These are phyloP conservation scores for Aspergillus pseudotamarii DNA, from an alignment of 2,329 filamentous ascomycete species.

Conservation along the genomic window DNA sequence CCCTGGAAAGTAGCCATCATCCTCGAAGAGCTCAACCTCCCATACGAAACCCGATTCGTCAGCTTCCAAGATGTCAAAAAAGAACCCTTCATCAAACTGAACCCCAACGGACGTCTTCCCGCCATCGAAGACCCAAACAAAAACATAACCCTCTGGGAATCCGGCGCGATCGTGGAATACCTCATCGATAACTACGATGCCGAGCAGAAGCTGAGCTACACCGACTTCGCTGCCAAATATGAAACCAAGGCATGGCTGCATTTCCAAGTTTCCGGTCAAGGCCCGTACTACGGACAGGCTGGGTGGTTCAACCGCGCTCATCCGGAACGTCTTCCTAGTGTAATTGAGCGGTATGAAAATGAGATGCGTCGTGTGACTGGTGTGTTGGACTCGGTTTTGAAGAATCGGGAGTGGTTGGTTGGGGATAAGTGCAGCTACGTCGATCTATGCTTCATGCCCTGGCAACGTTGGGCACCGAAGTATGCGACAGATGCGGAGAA, in stretches of 20 bases:
- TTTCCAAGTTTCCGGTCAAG: slow-evolving; percentile 49
- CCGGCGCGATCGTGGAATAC: slow-evolving; percentile 47
- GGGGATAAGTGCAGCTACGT: slow-evolving; percentile 47
- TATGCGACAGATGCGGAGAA: neutral
- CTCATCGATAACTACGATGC: slow-evolving; percentile 47
- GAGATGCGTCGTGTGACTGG: slow-evolving; percentile 47
- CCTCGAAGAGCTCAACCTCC: slow-evolving; percentile 30
- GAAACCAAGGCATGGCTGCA: slow-evolving; percentile 44
- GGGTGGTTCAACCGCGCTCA: slow-evolving; percentile 46
- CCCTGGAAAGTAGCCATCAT: slow-evolving; percentile 32
- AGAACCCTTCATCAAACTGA: slow-evolving; percentile 20
- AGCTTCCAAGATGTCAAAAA: slow-evolving; percentile 28
- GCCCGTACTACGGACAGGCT: slow-evolving; percentile 51
- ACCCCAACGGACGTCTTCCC: slow-evolving; percentile 34
- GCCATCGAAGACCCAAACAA: slow-evolving; percentile 36
- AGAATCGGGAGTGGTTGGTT: slow-evolving; percentile 40
- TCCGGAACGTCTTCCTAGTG: slow-evolving; percentile 43
- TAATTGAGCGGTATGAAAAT: slow-evolving; percentile 45
- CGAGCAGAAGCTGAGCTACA: slow-evolving; percentile 36
- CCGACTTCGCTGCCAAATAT: slow-evolving; percentile 25
- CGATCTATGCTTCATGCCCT: slow-evolving; percentile 31
- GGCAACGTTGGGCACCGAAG: neutral
- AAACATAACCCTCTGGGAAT: slow-evolving; percentile 43
- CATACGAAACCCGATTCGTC: slow-evolving; percentile 25
- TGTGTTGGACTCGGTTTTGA: slow-evolving; percentile 47